These are phyloP conservation scores for Coniochaeta ligniaria DNA, from an alignment of 2,329 filamentous ascomycete species.

Conservation along the genomic window DNA sequence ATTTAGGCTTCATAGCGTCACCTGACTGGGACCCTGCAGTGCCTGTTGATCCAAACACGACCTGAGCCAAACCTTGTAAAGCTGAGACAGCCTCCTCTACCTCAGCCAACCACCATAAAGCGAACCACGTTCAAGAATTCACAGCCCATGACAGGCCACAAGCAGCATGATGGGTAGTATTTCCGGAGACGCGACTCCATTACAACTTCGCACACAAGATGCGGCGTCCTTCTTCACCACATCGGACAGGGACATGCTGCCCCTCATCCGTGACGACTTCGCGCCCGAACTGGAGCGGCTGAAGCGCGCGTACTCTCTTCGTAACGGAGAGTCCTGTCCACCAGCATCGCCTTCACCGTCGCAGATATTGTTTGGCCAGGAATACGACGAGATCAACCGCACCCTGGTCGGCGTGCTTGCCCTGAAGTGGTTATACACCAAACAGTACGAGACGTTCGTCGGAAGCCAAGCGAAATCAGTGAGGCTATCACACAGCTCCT, in stretches of 20 bases:
- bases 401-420: not conserved
- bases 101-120: too few species aligned
- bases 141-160: too few species aligned
- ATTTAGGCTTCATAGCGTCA: too few species aligned
- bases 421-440: not conserved
- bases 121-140: too few species aligned
- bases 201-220: not conserved
- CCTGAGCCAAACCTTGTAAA: too few species aligned
- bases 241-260: not conserved
- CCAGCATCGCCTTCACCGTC: not conserved
- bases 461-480: not conserved
- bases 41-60: too few species aligned
- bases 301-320: not conserved
- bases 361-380: not conserved
- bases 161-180: too few species aligned
- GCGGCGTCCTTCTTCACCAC: not conserved
- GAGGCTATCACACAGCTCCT: not conserved
- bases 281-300: not conserved
- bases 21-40: too few species aligned
- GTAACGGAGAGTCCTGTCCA: not conserved
- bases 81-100: too few species aligned
- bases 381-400: not conserved
- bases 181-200: too few species aligned
- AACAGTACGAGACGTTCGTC: not conserved
- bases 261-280: not conserved